Evolutionary conservation across 2,329 filamentous ascomycete genomes (phyloP), one percentile per base, ranked within the genome.

Genomic region (Ophiostoma sp.): DNA sequence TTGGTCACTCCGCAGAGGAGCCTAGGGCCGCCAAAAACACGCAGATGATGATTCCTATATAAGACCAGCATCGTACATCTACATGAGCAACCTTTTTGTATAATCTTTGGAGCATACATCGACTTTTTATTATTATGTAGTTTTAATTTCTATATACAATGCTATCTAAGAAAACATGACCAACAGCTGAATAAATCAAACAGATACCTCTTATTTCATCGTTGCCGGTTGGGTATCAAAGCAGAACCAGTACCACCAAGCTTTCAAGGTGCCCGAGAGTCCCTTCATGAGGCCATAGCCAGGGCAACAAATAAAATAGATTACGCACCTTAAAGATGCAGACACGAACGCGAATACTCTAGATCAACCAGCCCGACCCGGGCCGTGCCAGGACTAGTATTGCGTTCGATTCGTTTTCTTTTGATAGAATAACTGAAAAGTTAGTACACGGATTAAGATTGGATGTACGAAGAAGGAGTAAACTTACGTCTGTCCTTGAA

Each of bases 401-500:
- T 80, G 81, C 76, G 80, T 80, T 76, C 85, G 83, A 82, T 87
- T 87, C 73, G 85, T 87, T 80, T 87, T 87, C 78, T 87, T 87
- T 80, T 87, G 85, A 76, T 87, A 87, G 74, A 87, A 87, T 69
- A 87, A 76, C 84, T 86, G 64, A 70, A 45, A 65, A 72, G 64
- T 58, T 14, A 67, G 60, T 40, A 68, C 36, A n/a, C 27, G 27
- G 27, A 12, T 4, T 4, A 64, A 11, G 69, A 64, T 66, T 67
- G 49, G 42, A 2, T 55, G 8, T 11, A 44, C 7, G 55, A 14
- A 14, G 14, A 27, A 14, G 36, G 12, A 65, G 6, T 8, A 2
- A 60, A 82, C 84, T 74, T 80, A 98, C 84, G 85, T 99, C 95
- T 76, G 95, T 99, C 80, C 95, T 88, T 69, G 90, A 95, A 83